Percentiles rank a stretch among this genome's conserved stretches.
Conservation (phyloP, 345 rosid species). For the Bruguiera sexangula region DNA sequence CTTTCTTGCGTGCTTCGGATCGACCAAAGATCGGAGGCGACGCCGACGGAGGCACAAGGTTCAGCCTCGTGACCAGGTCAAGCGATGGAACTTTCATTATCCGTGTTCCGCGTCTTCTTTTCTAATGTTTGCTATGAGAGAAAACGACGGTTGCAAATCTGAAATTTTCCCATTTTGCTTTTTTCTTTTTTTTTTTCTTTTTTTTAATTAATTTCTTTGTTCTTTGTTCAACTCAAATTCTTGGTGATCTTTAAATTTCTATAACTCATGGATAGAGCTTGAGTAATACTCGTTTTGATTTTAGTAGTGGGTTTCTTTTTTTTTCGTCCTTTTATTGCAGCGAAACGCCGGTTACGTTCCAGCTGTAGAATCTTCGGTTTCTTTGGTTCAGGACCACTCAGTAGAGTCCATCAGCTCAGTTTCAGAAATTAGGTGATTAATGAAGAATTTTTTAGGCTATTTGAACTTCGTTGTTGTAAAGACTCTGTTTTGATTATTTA, state of each 20-base stretch:
- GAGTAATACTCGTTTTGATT: background rate
- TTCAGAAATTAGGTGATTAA: constrained; percentile 39
- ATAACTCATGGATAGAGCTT: too few species aligned
- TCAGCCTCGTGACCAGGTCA: constrained; percentile 48
- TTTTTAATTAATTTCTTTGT: background rate
- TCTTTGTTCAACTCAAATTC: background rate
- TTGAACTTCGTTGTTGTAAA: too few species aligned
- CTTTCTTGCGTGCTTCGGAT: constrained; percentile 81
- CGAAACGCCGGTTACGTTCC: constrained; percentile 23
- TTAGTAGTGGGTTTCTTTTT: background rate
- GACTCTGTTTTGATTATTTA: background rate
- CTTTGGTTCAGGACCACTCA: constrained; percentile 26
- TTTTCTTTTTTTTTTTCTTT: background rate
- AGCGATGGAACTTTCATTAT: background rate
- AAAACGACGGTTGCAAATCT: too few species aligned
- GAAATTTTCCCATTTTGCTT: background rate
- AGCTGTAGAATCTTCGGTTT: constrained; percentile 28
- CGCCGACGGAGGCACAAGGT: constrained; percentile 43
- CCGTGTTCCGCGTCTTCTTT: background rate
- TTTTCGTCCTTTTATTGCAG: constrained; percentile 24
- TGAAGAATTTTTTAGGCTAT: background rate
- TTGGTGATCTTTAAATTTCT: background rate
- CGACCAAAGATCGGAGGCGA: constrained; percentile 57
- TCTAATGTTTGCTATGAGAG: background rate
- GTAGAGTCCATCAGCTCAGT: constrained; percentile 27